A percentile compares a stretch with the other conserved stretches of the same genome.
phyloP scores from a whole-genome alignment of 2,329 filamentous ascomycete species.

The Endocalyx cinctus region DNA sequence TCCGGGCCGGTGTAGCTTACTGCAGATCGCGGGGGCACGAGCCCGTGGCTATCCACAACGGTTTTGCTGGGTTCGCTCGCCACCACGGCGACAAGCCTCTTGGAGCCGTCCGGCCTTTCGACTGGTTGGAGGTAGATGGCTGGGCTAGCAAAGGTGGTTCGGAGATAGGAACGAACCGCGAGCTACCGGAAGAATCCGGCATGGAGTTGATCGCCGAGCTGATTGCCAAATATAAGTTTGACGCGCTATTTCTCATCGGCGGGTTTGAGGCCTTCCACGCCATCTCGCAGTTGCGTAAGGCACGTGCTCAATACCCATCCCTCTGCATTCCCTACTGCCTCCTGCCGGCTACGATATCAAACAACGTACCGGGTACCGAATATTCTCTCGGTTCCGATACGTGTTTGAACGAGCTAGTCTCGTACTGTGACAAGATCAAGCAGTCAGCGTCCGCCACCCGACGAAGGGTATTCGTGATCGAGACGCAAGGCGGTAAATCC shows the following conservation, averaged over 20 bases:
- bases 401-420: slow-evolving; percentile 88
- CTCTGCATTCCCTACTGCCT: slow-evolving; percentile 91
- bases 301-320: slow-evolving; percentile 70
- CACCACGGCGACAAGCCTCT: slow-evolving; percentile 82
- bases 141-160: slow-evolving; percentile 98
- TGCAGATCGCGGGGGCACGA: slow-evolving; percentile 90
- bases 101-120: slow-evolving; percentile 77
- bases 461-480: slow-evolving; percentile 92
- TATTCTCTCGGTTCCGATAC: slow-evolving; percentile 97
- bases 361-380: slow-evolving; percentile 96
- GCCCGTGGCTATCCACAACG: slow-evolving; percentile 89
- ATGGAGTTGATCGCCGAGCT: slow-evolving; percentile 77
- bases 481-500: slow-evolving; percentile 92
- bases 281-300: slow-evolving; percentile 79
- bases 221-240: slow-evolving; percentile 82
- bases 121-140: slow-evolving; percentile 89
- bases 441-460: slow-evolving; percentile 93
- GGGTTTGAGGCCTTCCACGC: slow-evolving; percentile 97
- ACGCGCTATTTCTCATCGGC: slow-evolving; percentile 86
- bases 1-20: slow-evolving; percentile 88
- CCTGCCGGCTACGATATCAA: slow-evolving; percentile 94
- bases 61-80: slow-evolving; percentile 87
- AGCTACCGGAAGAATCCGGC: slow-evolving; percentile 79
- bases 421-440: slow-evolving; percentile 96
- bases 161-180: slow-evolving; percentile 96